Percentiles rank a stretch among this genome's conserved stretches.
These are phyloP conservation scores for Discostella stelligeroides DNA, from an alignment of 108 stramenopile genomes.

Conservation along the genomic window DNA sequence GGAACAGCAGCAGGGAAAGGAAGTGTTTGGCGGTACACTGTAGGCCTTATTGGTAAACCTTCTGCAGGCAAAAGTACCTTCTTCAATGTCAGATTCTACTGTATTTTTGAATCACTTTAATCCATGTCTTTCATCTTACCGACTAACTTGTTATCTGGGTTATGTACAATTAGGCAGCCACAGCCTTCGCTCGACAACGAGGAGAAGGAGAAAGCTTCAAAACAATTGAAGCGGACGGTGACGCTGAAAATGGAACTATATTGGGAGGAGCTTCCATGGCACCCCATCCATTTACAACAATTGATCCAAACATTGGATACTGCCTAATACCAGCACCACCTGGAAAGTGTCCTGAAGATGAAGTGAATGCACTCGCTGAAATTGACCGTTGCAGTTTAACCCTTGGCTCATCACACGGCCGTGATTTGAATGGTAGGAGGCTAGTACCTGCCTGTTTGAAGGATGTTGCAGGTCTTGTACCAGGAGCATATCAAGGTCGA, in stretches of 20 bases:
- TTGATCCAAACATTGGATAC: constrained; percentile 89
- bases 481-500: constrained; percentile 75
- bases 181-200: too few species aligned
- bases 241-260: constrained; percentile 19
- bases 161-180: too few species aligned
- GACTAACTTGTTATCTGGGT: too few species aligned
- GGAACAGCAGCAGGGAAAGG: too few species aligned
- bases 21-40: too few species aligned
- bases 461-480: constrained; percentile 93
- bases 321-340: constrained; percentile 68
- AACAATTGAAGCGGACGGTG: too few species aligned
- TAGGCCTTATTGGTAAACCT: too few species aligned
- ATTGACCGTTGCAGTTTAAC: constrained; percentile 13
- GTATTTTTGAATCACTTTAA: too few species aligned
- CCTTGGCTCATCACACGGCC: constrained; percentile 79
- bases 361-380: constrained; percentile 3
- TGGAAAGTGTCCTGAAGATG: constrained; percentile 78
- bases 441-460: constrained; percentile 82
- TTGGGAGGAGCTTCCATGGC: constrained; percentile 90
- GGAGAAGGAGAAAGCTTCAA: too few species aligned
- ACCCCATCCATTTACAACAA: constrained; percentile 93
- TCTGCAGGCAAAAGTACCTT: too few species aligned
- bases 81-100: too few species aligned
- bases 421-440: constrained; percentile 69
- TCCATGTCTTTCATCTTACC: too few species aligned